Conservation (phyloP, 2,329 filamentous ascomycete species). For the Xylariomycetidae sp. region DNA sequence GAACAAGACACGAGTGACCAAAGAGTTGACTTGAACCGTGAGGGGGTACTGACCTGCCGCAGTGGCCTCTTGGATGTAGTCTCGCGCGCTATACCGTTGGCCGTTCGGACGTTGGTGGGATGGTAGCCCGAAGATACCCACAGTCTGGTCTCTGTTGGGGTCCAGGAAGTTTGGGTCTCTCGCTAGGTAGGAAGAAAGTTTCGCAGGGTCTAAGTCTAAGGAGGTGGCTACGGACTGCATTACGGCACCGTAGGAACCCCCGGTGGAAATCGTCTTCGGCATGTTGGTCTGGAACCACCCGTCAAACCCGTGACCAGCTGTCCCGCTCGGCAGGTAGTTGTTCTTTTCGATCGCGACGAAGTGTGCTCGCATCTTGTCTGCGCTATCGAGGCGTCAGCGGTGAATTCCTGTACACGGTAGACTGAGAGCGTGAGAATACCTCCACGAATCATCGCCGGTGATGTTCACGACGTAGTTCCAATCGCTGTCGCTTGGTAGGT, state of each 20-base stretch:
- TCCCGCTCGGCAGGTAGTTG: conserved; percentile 14
- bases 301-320: conserved; percentile 13
- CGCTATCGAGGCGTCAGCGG: too few species aligned
- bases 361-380: conserved; percentile 13
- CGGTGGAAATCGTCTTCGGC: background rate
- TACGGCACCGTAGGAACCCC: conserved; percentile 1
- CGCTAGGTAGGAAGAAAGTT: conserved; percentile 7
- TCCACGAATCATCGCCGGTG: conserved; percentile 16
- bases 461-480: conserved; percentile 18
- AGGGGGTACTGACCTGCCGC: conserved; percentile 39
- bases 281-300: conserved; percentile 11
- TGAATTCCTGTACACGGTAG: too few species aligned
- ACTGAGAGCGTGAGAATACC: too few species aligned
- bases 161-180: conserved; percentile 12
- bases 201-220: conserved; percentile 4
- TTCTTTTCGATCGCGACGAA: conserved; percentile 15
- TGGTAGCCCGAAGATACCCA: conserved; percentile 13
- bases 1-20: conserved; percentile 15
- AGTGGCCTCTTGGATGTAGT: conserved; percentile 42
- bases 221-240: background rate
- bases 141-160: conserved; percentile 9
- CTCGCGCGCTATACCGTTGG: conserved; percentile 37
- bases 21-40: conserved; percentile 19
- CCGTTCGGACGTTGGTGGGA: conserved; percentile 9
- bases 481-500: conserved; percentile 15